These are phyloP conservation scores for Colletotrichum musae DNA, from an alignment of 2,329 filamentous ascomycete genomes.

Conservation along the genomic window DNA sequence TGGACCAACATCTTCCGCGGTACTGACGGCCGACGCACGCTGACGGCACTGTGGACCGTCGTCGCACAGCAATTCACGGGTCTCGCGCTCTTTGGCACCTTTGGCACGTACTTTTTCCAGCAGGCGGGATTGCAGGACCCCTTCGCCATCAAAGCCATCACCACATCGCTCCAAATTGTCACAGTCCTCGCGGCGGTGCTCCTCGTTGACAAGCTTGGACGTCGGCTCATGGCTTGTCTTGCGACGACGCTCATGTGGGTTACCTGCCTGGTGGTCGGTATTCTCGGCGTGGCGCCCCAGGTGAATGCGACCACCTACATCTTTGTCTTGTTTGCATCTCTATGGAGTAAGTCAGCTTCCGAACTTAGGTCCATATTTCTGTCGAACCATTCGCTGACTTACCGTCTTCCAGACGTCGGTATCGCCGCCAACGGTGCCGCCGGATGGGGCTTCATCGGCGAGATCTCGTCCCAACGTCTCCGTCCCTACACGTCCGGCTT, in stretches of 20 bases:
- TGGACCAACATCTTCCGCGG: conserved; percentile 49
- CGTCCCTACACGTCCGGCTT: conserved; percentile 50
- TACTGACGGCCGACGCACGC: conserved; percentile 47
- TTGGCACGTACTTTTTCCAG: conserved; percentile 51
- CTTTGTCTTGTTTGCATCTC: conserved; percentile 41
- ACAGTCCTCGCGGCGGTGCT: conserved; percentile 35
- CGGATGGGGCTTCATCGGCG: conserved; percentile 50
- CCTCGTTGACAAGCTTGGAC: conserved; percentile 38
- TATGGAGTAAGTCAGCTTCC: conserved; percentile 33
- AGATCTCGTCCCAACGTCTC: conserved; percentile 53
- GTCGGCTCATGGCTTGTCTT: conserved; percentile 40
- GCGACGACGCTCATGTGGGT: conserved; percentile 38
- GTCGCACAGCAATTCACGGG: conserved; percentile 44
- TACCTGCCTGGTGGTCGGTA: conserved; percentile 37
- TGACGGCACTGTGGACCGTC: conserved; percentile 49
- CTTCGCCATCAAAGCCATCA: conserved; percentile 44
- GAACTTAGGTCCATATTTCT: too few relatives aligned
- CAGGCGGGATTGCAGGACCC: conserved; percentile 48
- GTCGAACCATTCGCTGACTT: neutral
- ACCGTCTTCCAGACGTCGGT: conserved; percentile 43
- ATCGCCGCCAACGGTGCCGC: conserved; percentile 47
- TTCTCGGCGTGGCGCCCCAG: conserved; percentile 26
- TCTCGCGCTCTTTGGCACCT: conserved; percentile 43
- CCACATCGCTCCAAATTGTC: conserved; percentile 41
- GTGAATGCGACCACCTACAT: conserved; percentile 27